Conservation (phyloP, 768 basidiomycete genomes). For the Auricularia sp. region DNA sequence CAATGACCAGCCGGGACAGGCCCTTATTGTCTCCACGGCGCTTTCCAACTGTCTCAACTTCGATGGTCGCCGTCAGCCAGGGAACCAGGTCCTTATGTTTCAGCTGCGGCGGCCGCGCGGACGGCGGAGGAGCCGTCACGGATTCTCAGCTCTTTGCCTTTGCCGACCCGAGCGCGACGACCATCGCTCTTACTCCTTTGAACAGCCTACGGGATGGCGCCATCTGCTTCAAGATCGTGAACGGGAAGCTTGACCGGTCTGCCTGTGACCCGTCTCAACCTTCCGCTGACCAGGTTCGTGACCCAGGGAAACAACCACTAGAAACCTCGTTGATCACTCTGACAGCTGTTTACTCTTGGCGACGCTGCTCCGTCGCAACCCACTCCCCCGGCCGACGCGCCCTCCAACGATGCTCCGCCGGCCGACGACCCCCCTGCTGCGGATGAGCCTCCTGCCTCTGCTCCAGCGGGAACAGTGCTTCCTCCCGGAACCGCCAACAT, state of each 20-base stretch:
- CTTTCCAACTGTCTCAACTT: conserved; percentile 6
- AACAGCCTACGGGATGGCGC: not conserved
- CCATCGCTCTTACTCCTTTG: not conserved
- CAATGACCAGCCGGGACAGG: conserved; percentile 1
- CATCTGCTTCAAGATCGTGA: not conserved
- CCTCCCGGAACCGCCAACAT: not conserved
- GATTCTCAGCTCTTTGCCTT: conserved; percentile 7
- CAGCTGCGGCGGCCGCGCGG: conserved; percentile 7
- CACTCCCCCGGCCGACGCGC: not conserved
- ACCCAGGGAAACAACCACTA: not conserved
- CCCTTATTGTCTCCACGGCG: conserved; percentile 2
- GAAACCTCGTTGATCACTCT: not conserved
- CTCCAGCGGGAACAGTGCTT: too few relatives aligned
- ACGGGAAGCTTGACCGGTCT: not conserved
- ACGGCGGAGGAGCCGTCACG: conserved; percentile 3
- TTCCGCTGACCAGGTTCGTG: not conserved
- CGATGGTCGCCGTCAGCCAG: conserved; percentile 1
- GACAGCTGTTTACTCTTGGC: not conserved
- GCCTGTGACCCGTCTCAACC: not conserved
- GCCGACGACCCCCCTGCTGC: not conserved
- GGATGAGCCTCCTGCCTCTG: too few relatives aligned
- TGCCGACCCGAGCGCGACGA: not conserved
- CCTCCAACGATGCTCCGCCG: not conserved
- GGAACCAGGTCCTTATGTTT: conserved; percentile 8
- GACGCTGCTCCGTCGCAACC: not conserved